A percentile compares a stretch with the other conserved stretches of the same genome.
phyloP scores from a whole-genome alignment of 495 filamentous ascomycete species.

The Poronia punctata region DNA sequence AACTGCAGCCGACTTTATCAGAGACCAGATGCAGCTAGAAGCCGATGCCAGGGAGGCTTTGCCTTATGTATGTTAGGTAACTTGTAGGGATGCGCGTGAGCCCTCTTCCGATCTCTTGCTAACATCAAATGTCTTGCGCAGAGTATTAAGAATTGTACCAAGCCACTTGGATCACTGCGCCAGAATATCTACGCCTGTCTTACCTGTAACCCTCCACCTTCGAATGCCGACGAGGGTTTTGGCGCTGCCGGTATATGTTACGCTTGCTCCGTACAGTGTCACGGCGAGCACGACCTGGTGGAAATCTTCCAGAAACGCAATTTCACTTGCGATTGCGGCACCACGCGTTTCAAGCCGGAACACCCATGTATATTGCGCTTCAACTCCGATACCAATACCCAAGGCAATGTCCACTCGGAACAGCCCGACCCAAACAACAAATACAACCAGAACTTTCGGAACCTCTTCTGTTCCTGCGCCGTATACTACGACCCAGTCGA shows the following conservation, averaged over 20 bases:
- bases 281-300: conserved; percentile 89
- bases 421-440: conserved; percentile 63
- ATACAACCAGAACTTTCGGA: conserved; percentile 93
- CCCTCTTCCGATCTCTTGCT: no score
- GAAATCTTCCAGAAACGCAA: conserved; percentile 94
- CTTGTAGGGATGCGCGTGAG: no score
- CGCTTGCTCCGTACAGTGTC: conserved; percentile 91
- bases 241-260: conserved; percentile 85
- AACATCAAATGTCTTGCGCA: conserved; percentile 25
- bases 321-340: conserved; percentile 96
- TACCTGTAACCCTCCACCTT: conserved; percentile 80
- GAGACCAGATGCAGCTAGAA: conserved; percentile 83
- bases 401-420: conserved; percentile 71
- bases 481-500: conserved; percentile 76
- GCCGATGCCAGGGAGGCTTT: conserved; percentile 89
- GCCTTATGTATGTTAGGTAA: conserved; percentile 77
- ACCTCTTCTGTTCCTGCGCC: conserved; percentile 85
- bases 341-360: conserved; percentile 62
- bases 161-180: conserved; percentile 75
- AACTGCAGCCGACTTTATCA: conserved; percentile 89
- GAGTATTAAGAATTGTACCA: conserved; percentile 90
- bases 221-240: conserved; percentile 53
- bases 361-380: conserved; percentile 71
- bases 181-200: conserved; percentile 85
- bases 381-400: conserved; percentile 62